phyloP scores from a whole-genome alignment of 352 stramenopile species.

The Paralagenidium karlingii region DNA sequence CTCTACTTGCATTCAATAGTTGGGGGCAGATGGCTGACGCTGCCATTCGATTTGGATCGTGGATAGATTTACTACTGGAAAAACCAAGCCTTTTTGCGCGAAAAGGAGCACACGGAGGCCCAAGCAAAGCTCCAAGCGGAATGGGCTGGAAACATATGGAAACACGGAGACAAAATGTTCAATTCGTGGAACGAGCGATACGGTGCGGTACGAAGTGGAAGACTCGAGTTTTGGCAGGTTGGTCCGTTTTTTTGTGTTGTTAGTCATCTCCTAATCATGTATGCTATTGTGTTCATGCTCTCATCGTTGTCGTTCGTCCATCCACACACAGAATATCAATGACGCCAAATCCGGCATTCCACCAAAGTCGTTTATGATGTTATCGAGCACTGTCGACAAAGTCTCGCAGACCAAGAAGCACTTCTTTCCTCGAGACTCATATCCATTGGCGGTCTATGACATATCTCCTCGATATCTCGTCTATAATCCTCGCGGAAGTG shows the following conservation, averaged over 20 bases:
- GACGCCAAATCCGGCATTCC: constrained; percentile 18
- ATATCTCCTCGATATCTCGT: constrained; percentile 9
- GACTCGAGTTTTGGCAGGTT: constrained; percentile 24
- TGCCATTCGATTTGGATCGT: not conserved
- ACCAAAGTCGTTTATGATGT: constrained; percentile 9
- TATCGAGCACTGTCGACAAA: constrained; percentile 13
- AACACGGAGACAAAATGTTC: constrained; percentile 13
- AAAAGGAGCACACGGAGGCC: constrained; percentile 15
- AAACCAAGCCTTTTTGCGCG: constrained; percentile 18
- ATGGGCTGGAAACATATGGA: constrained; percentile 16
- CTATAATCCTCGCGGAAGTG: constrained; percentile 9
- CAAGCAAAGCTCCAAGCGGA: constrained; percentile 18
- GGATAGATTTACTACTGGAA: constrained; percentile 14
- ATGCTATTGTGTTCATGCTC: not conserved
- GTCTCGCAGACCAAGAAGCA: constrained; percentile 10
- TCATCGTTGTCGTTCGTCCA: too few relatives aligned
- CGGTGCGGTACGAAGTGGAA: constrained; percentile 12
- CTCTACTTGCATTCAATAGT: too few relatives aligned
- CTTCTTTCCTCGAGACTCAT: constrained; percentile 11
- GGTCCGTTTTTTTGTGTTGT: not conserved
- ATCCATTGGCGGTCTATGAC: constrained; percentile 16
- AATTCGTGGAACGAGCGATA: constrained; percentile 19
- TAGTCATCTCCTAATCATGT: not conserved
- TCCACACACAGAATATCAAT: constrained; percentile 13
- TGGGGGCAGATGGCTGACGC: too few relatives aligned